Conservation (phyloP, 768 basidiomycete genomes). For the Leccinum barrowsii region DNA sequence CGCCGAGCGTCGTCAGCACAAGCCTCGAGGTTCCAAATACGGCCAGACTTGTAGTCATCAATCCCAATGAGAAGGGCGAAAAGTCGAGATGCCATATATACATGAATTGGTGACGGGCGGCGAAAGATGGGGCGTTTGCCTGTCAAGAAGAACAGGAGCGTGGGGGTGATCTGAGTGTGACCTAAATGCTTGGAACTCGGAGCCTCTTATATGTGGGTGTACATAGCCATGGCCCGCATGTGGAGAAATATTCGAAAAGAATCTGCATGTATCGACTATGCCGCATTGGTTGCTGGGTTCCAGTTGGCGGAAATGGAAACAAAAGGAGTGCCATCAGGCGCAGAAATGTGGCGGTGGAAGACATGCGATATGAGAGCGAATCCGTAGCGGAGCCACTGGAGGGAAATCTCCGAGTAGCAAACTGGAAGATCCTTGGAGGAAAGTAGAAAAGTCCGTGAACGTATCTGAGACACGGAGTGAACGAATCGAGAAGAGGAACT, state of each 20-base stretch:
- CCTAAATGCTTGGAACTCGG: not conserved
- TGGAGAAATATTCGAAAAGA: not conserved
- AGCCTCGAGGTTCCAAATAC: constrained; percentile 63
- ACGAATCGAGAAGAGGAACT: not conserved
- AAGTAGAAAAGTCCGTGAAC: constrained; percentile 1
- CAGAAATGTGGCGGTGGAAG: not conserved
- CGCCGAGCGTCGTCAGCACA: constrained; percentile 62
- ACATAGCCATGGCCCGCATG: constrained; percentile 8
- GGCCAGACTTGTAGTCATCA: constrained; percentile 62
- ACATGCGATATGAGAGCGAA: not conserved
- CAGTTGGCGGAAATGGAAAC: constrained; percentile 18
- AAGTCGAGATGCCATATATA: constrained; percentile 43
- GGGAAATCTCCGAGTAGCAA: not conserved
- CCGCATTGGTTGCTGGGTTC: constrained; percentile 3
- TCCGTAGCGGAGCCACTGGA: not conserved
- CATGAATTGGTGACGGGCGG: constrained; percentile 8
- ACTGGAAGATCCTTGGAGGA: not conserved
- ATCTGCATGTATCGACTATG: not conserved
- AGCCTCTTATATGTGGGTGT: constrained; percentile 17
- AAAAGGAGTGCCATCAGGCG: not conserved
- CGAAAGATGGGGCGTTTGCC: constrained; percentile 7
- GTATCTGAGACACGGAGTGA: not conserved
- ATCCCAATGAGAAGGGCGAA: constrained; percentile 70
- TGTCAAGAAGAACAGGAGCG: constrained; percentile 1
- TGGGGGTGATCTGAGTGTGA: constrained; percentile 11